Percentiles rank a stretch among this genome's conserved stretches.
Conservation (phyloP, 2,329 filamentous ascomycete genomes). For the Lasiodiplodia citricola region DNA sequence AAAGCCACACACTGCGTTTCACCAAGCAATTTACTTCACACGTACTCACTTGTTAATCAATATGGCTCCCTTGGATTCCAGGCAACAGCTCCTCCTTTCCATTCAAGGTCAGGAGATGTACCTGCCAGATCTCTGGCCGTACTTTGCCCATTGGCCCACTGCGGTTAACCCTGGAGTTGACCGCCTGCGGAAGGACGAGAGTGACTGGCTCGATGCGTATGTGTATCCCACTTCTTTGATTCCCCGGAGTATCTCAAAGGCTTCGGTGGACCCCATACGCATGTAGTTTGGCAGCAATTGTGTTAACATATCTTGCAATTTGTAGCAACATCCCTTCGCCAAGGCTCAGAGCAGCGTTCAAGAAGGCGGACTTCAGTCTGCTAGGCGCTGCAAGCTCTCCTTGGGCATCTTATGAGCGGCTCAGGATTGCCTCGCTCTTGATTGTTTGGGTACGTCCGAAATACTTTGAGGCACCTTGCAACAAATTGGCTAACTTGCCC, state of each 20-base stretch:
- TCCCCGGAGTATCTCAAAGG: neutral
- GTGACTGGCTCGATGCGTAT: neutral
- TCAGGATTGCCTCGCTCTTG: neutral
- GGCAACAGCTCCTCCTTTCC: neutral
- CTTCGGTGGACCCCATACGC: neutral
- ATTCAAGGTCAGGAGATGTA: neutral
- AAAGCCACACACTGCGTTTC: neutral
- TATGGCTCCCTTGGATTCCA: neutral
- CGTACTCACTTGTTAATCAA: neutral
- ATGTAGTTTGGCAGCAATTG: neutral
- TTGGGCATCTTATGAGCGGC: neutral
- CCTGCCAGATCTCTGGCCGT: neutral
- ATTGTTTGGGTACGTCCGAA: conserved; percentile 3
- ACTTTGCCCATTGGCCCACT: neutral
- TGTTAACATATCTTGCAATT: neutral
- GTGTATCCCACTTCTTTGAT: neutral
- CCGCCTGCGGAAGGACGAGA: neutral
- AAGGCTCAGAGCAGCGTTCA: neutral
- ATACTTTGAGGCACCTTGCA: neutral
- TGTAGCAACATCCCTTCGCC: neutral
- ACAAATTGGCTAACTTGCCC: neutral
- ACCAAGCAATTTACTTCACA: neutral
- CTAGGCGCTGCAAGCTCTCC: neutral
- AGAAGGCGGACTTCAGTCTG: neutral
- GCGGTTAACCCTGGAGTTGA: neutral